A percentile compares a stretch with the other conserved stretches of the same genome.
Conservation (phyloP, 306 rosid species). For the Sindora glabra region DNA sequence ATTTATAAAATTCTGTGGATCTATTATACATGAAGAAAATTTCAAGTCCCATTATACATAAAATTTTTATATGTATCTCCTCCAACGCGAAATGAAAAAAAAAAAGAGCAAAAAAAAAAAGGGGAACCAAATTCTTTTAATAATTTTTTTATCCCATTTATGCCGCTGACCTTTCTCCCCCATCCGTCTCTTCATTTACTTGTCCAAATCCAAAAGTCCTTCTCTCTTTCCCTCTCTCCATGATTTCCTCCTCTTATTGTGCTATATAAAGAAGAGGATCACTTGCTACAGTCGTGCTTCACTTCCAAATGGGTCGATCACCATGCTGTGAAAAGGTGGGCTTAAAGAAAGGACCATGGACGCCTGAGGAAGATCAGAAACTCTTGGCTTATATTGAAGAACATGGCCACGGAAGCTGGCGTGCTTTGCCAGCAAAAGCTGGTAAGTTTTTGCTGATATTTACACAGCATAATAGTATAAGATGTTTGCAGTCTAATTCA, state of each 20-base stretch:
- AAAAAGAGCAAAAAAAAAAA: too few species aligned
- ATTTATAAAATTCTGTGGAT: too few species aligned
- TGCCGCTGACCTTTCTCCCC: constrained; percentile 64
- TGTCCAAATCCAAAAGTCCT: too few species aligned
- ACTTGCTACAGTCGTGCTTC: constrained; percentile 13
- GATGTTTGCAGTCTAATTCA: neutral
- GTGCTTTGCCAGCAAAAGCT: constrained; percentile 93
- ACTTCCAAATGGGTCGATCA: constrained; percentile 78
- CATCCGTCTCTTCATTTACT: constrained; percentile 57
- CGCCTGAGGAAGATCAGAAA: constrained; percentile 98
- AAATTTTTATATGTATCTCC: too few species aligned
- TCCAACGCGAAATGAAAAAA: too few species aligned
- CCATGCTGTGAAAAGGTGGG: constrained; percentile 99
- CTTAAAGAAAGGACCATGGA: constrained; percentile 99
- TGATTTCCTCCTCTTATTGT: neutral
- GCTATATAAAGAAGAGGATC: constrained; percentile 33
- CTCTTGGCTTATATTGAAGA: constrained; percentile 92
- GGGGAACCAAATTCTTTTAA: too few species aligned
- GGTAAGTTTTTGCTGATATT: constrained; percentile 31
- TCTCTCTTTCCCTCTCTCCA: constrained; percentile 15
- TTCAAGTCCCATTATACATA: too few species aligned
- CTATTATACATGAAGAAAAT: too few species aligned
- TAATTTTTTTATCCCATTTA: constrained; percentile 49
- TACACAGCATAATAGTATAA: neutral
- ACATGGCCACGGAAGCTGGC: constrained; percentile 99